phyloP scores from a whole-genome alignment of 768 basidiomycete species.

The Hericium erinaceus region DNA sequence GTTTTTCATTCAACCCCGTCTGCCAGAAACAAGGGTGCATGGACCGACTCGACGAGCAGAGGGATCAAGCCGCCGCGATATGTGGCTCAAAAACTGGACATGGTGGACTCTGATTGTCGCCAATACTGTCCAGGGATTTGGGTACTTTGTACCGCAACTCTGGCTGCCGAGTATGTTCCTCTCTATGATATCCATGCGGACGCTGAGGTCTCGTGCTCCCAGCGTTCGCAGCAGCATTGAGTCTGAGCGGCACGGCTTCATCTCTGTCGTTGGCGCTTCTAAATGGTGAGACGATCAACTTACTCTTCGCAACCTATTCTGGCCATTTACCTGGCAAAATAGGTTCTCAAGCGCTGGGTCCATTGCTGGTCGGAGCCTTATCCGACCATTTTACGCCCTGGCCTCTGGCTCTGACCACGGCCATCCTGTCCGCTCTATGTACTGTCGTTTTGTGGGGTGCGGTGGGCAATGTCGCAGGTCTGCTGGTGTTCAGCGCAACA shows the following conservation, averaged over 20 bases:
- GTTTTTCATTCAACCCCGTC: constrained; percentile 18
- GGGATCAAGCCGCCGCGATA: background rate
- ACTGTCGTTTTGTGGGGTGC: constrained; percentile 26
- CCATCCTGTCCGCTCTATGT: constrained; percentile 15
- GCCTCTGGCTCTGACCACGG: constrained; percentile 14
- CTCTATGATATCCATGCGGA: background rate
- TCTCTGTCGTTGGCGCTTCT: constrained; percentile 16
- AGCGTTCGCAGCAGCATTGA: background rate
- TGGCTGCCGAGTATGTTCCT: constrained; percentile 19
- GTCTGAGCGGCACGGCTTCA: background rate
- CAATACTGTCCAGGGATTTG: constrained; percentile 19
- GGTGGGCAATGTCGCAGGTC: constrained; percentile 17
- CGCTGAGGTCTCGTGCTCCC: background rate
- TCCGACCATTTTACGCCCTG: constrained; percentile 15
- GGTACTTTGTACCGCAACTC: constrained; percentile 18
- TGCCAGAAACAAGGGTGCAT: constrained; percentile 15
- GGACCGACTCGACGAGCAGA: background rate
- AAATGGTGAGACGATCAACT: constrained; percentile 6
- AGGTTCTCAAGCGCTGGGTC: background rate
- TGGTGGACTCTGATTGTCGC: constrained; percentile 21
- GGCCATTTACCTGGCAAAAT: too few species aligned
- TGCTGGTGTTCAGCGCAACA: constrained; percentile 19
- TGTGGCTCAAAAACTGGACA: constrained; percentile 15
- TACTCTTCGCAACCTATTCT: too few species aligned
- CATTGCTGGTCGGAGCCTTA: constrained; percentile 10